phyloP scores from a whole-genome alignment of 2,329 filamentous ascomycete genomes.

The Phialocephala subalpina region DNA sequence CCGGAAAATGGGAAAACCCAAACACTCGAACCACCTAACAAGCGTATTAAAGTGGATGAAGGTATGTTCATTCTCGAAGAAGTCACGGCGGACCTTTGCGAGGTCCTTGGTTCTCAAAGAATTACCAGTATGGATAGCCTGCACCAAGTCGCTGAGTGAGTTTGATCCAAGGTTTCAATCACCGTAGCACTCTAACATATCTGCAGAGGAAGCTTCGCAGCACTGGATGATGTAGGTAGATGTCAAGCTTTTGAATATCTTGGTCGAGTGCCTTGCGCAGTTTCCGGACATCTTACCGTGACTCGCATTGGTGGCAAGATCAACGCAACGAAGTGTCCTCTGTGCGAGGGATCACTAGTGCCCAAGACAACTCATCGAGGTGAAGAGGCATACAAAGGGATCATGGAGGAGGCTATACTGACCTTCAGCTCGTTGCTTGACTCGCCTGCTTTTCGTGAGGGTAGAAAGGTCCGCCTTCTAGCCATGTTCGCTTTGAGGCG shows the following conservation, averaged over 20 bases:
- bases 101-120: conserved; percentile 46
- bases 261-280: conserved; percentile 64
- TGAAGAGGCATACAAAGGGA: conserved; percentile 28
- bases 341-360: conserved; percentile 40
- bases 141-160: conserved; percentile 58
- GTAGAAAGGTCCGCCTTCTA: conserved; percentile 69
- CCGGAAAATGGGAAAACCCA: neutral
- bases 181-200: conserved; percentile 9
- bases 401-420: conserved; percentile 49
- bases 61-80: conserved; percentile 39
- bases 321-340: conserved; percentile 37
- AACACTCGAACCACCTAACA: conserved; percentile 33
- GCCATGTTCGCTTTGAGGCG: conserved; percentile 77
- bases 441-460: conserved; percentile 56
- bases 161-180: conserved; percentile 26
- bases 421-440: conserved; percentile 56
- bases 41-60: conserved; percentile 45
- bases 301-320: conserved; percentile 40
- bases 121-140: conserved; percentile 48
- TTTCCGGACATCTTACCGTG: conserved; percentile 53
- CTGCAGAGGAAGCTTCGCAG: conserved; percentile 52
- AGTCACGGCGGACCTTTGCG: conserved; percentile 45
- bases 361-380: conserved; percentile 25
- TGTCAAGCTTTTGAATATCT: conserved; percentile 62
- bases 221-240: conserved; percentile 57